A percentile compares a stretch with the other conserved stretches of the same genome.
Evolutionary conservation across 176 grass and related monocot species (phyloP).

Genomic region (Olyra latifolia): DNA sequence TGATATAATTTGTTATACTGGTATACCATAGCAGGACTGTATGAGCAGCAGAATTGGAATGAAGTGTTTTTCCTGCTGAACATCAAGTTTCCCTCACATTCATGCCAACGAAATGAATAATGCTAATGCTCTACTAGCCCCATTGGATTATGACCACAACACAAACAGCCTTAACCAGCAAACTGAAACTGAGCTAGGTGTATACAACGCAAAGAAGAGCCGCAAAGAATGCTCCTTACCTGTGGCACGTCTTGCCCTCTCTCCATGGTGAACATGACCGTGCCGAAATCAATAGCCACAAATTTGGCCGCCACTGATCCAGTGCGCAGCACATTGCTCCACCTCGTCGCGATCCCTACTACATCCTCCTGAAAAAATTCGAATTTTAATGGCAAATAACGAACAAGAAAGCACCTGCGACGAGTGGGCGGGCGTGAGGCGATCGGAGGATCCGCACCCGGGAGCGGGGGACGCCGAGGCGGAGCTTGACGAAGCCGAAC

Average conservation of each 20-base stretch:
- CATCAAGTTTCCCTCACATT: not conserved
- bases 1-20: not conserved
- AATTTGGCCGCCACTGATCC: slow-evolving; percentile 74
- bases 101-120: not conserved
- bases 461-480: slow-evolving; percentile 50
- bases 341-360: slow-evolving; percentile 56
- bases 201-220: too few species aligned
- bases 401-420: not conserved
- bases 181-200: not conserved
- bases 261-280: slow-evolving; percentile 93
- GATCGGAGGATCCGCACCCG: slow-evolving; percentile 44
- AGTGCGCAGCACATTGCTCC: slow-evolving; percentile 83
- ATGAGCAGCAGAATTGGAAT: not conserved
- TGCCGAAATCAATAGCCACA: slow-evolving; percentile 73
- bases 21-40: not conserved
- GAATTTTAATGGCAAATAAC: not conserved
- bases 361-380: slow-evolving; percentile 51
- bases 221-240: too few species aligned
- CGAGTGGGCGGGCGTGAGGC: not conserved
- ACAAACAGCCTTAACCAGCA: too few species aligned
- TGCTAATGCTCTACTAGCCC: too few species aligned
- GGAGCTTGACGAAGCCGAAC: slow-evolving; percentile 93
- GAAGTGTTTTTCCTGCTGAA: not conserved
- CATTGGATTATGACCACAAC: too few species aligned
- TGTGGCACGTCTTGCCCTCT: slow-evolving; percentile 64